These are phyloP conservation scores for Starmerella apis DNA, from an alignment of 805 yeast species.

Conservation along the genomic window DNA sequence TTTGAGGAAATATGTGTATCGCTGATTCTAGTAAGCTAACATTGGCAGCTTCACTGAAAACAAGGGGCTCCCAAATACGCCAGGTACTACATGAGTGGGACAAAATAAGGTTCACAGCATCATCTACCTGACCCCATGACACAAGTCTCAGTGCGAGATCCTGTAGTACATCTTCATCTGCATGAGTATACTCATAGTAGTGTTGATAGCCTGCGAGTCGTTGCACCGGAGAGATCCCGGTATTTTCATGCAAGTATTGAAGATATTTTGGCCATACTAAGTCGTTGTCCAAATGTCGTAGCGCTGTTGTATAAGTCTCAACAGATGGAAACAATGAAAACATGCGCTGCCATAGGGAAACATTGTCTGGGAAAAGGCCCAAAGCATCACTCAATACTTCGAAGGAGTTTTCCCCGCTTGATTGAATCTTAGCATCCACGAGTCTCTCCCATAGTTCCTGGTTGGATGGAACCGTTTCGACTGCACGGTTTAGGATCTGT, in stretches of 20 bases:
- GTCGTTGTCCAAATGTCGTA: conserved; percentile 44
- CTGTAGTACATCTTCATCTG: neutral
- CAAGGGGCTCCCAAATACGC: conserved; percentile 10
- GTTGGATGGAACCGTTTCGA: conserved; percentile 16
- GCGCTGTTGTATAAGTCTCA: conserved; percentile 40
- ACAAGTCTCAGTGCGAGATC: neutral
- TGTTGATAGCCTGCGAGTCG: neutral
- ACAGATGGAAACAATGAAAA: conserved; percentile 27
- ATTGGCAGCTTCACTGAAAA: neutral
- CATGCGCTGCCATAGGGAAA: conserved; percentile 13
- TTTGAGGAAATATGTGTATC: neutral
- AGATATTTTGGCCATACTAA: conserved; percentile 48
- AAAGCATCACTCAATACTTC: conserved; percentile 11
- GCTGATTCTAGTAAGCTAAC: conserved; percentile 3
- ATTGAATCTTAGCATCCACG: neutral
- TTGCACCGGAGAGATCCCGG: neutral
- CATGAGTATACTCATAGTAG: conserved; percentile 6
- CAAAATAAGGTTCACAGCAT: conserved; percentile 6
- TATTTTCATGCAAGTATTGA: conserved; percentile 34
- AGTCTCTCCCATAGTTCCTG: conserved; percentile 7
- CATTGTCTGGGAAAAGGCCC: conserved; percentile 12
- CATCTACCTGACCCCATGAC: neutral
- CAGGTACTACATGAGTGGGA: neutral
- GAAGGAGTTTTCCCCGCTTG: neutral
- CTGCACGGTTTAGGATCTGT: conserved; percentile 12